Evolutionary conservation across 108 stramenopile species (phyloP).

Genomic region (Chaetoceros muelleri): DNA sequence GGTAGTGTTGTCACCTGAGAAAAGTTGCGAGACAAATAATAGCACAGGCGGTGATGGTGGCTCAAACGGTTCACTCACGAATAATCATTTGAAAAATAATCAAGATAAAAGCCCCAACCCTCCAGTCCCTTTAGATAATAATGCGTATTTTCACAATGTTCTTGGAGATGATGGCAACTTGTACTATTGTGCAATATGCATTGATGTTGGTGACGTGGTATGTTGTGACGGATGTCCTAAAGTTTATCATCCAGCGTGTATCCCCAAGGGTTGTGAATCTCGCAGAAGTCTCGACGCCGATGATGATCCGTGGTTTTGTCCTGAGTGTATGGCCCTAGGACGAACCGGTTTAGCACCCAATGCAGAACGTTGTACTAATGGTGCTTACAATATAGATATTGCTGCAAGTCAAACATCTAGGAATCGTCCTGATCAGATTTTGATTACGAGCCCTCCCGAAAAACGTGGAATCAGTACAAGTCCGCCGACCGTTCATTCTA

Average conservation of each 20-base stretch:
- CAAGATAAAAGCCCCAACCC: neutral
- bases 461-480: too few species aligned
- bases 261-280: conserved; percentile 33
- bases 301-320: conserved; percentile 82
- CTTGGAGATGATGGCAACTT: conserved; percentile 61
- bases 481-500: neutral
- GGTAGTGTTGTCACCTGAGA: neutral
- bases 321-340: conserved; percentile 25
- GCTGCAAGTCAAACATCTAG: neutral
- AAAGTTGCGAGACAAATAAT: neutral
- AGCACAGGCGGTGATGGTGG: neutral
- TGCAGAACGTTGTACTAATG: neutral
- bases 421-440: too few species aligned
- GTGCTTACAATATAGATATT: neutral
- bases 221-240: conserved; percentile 80
- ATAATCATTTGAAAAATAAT: neutral
- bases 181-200: conserved; percentile 56
- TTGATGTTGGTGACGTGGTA: conserved; percentile 65
- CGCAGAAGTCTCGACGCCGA: conserved; percentile 43
- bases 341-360: neutral
- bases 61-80: neutral
- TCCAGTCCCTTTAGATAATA: neutral
- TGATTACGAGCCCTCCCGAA: too few species aligned
- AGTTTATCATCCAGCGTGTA: conserved; percentile 60
- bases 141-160: neutral